These are phyloP conservation scores for Penicillium decumbens DNA, from an alignment of 2,329 filamentous ascomycete species.

Conservation along the genomic window DNA sequence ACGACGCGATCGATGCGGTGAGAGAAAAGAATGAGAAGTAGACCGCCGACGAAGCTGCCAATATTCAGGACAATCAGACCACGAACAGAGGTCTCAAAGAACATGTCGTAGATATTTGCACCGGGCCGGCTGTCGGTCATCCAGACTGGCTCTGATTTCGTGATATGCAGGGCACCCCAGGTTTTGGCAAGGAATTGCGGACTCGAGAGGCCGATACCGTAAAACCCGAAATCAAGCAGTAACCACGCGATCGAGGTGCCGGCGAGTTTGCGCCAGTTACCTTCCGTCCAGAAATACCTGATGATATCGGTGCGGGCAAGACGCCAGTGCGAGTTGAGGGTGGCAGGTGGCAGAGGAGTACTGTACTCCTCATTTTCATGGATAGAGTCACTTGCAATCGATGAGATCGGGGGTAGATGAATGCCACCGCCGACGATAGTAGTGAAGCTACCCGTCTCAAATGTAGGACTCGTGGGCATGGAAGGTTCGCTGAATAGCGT, in stretches of 20 bases:
- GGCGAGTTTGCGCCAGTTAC: conserved; percentile 42
- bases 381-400: conserved; percentile 24
- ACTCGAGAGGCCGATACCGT: conserved; percentile 50
- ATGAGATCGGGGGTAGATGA: conserved; percentile 25
- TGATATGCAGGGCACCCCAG: conserved; percentile 35
- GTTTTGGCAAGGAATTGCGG: conserved; percentile 42
- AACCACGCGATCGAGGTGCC: conserved; percentile 52
- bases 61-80: conserved; percentile 40
- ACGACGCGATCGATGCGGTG: conserved; percentile 40
- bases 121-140: conserved; percentile 31
- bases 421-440: conserved; percentile 13
- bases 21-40: conserved; percentile 40
- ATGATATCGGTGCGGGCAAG: conserved; percentile 37
- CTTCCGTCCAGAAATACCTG: conserved; percentile 42
- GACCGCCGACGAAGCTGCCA: conserved; percentile 42
- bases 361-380: conserved; percentile 22
- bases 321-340: conserved; percentile 42
- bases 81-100: conserved; percentile 38
- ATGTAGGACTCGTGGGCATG: conserved; percentile 5
- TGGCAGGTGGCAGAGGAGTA: conserved; percentile 30
- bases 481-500: conserved; percentile 49
- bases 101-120: conserved; percentile 44
- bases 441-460: conserved; percentile 24
- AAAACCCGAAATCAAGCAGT: conserved; percentile 55
- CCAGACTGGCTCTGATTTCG: conserved; percentile 32